Evolutionary conservation across 305 asterid species (phyloP), one percentile per base, ranked within the genome.

Genomic region (Andrographis paniculata): DNA sequence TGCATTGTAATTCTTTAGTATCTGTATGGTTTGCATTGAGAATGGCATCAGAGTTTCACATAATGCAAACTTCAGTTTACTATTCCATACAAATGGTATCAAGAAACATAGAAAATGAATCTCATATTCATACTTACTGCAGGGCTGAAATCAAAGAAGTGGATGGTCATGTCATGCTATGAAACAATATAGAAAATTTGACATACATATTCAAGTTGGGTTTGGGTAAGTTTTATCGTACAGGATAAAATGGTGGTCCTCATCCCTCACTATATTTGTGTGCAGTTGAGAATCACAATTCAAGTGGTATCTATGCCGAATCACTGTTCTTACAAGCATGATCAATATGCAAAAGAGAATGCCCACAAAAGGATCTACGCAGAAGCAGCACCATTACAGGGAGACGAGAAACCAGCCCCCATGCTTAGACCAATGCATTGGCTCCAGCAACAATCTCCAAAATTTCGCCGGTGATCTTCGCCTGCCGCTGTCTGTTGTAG

Each of bases 361-460:
- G 21, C 55, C 68, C 65, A 48, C 60, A 59, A 39, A 67, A 60
- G 15, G 42, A 70, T 78, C 71, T 50, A 58, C 20, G 50, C 49
- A n/a, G n/a, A n/a, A 31, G 62, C 66, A 65, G 58, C 56, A 64
- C 54, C 40, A 48, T 48, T 20, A 60, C 51, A 23, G 36, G 61
- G 48, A 52, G 47, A 44, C 22, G 31, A 12, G 35, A 17, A 48
- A 50, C 17, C 33, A 12, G 36, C 42, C 19, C 53, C 45, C 36
- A 17, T 48, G 46, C 51, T 74, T 60, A 84, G 31, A 6, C 0
- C 74, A 75, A 49, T 40, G 95, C 92, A 31, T 75, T 47, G 44
- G 97, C 94, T 50, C 97, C 94, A 12, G 95, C 78, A 63, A 84
- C 79, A 70, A 87, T 87, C 80, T 87, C 97, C 88, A 87, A 66